A percentile compares a stretch with the other conserved stretches of the same genome.
Conservation (phyloP, 2,329 filamentous ascomycete genomes). For the Fusarium chuoi region DNA sequence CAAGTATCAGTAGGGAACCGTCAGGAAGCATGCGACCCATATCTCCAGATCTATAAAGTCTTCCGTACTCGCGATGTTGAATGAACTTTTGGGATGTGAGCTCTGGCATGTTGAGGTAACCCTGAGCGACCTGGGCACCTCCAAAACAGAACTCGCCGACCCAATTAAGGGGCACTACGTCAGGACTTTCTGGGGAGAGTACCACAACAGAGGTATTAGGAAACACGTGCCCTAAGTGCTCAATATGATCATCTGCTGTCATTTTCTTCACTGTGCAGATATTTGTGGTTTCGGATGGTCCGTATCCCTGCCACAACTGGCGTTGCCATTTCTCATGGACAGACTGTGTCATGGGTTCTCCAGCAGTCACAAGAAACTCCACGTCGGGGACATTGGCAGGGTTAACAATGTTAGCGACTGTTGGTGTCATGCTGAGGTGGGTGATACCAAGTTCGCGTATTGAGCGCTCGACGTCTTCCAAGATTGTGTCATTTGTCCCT, state of each 20-base stretch:
- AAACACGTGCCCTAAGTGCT: slow-evolving; percentile 81
- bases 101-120: slow-evolving; percentile 75
- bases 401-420: slow-evolving; percentile 79
- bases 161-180: slow-evolving; percentile 73
- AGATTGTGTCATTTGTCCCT: slow-evolving; percentile 77
- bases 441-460: slow-evolving; percentile 74
- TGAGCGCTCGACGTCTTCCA: slow-evolving; percentile 74
- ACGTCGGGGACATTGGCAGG: slow-evolving; percentile 76
- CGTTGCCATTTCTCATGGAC: slow-evolving; percentile 76
- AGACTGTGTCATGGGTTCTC: slow-evolving; percentile 79
- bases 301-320: slow-evolving; percentile 82
- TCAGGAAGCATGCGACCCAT: slow-evolving; percentile 82
- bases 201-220: slow-evolving; percentile 81
- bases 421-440: slow-evolving; percentile 87
- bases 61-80: slow-evolving; percentile 73
- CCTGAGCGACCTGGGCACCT: slow-evolving; percentile 80
- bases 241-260: slow-evolving; percentile 65
- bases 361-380: slow-evolving; percentile 81
- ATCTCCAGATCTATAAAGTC: slow-evolving; percentile 85
- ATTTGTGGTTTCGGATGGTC: slow-evolving; percentile 87
- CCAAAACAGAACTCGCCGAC: slow-evolving; percentile 89
- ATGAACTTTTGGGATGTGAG: slow-evolving; percentile 75
- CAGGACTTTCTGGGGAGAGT: slow-evolving; percentile 56
- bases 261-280: slow-evolving; percentile 82
- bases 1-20: slow-evolving; percentile 77